Evolutionary conservation across 2,329 filamentous ascomycete genomes (phyloP).

Genomic region (Xylariaceae sp.): DNA sequence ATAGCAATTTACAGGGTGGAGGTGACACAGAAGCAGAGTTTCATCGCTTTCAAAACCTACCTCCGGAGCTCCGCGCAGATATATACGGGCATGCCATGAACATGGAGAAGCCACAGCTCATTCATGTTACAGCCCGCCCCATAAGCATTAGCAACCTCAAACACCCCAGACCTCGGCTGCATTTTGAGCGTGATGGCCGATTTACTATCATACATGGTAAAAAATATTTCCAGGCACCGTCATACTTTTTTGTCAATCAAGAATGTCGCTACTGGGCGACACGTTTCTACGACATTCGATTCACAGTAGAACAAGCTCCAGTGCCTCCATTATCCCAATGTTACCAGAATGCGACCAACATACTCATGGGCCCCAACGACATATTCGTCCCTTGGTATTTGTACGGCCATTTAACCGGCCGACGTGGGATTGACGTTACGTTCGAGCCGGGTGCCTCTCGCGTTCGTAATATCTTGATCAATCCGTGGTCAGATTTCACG

Average conservation of each 20-base stretch:
- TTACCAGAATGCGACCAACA: neutral
- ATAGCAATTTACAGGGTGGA: too few species aligned
- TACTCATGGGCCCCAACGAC: constrained; percentile 10
- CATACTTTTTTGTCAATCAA: neutral
- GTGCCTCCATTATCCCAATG: too few species aligned
- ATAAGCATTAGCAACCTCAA: too few species aligned
- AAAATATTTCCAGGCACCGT: neutral
- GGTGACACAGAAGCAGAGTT: too few species aligned
- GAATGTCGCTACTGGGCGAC: neutral
- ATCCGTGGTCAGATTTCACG: neutral
- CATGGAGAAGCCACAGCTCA: too few species aligned
- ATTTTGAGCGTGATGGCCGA: neutral
- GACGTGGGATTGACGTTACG: too few species aligned
- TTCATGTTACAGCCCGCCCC: neutral
- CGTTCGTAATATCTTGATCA: constrained; percentile 3
- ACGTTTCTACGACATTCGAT: constrained; percentile 1
- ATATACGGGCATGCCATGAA: too few species aligned
- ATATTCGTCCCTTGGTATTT: constrained; percentile 10
- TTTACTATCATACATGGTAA: neutral
- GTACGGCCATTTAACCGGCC: too few species aligned
- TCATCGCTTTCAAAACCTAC: too few species aligned
- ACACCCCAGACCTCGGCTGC: neutral
- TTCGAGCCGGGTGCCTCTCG: neutral
- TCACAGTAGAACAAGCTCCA: too few species aligned
- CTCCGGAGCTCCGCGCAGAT: too few species aligned